These are phyloP conservation scores for Melanopsichium pennsylvanicum DNA, from an alignment of 1,284 basidiomycete species.

Conservation along the genomic window DNA sequence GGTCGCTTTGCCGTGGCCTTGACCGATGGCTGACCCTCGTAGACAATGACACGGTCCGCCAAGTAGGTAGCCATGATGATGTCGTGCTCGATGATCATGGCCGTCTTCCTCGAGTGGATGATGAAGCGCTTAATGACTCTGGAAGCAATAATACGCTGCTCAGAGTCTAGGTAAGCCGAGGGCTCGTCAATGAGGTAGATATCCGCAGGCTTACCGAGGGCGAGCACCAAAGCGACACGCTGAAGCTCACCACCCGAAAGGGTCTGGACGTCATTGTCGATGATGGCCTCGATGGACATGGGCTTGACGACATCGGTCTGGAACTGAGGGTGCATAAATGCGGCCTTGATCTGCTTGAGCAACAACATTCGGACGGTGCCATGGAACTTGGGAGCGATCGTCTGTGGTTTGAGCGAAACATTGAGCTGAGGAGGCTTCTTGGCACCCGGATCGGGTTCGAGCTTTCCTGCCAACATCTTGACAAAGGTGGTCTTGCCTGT, in stretches of 20 bases:
- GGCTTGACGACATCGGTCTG: conserved; percentile 66
- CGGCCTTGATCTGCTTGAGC: conserved; percentile 65
- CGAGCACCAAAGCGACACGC: conserved; percentile 63
- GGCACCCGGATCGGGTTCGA: conserved; percentile 59
- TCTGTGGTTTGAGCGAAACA: conserved; percentile 65
- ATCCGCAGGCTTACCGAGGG: conserved; percentile 64
- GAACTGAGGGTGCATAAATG: conserved; percentile 66
- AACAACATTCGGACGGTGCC: conserved; percentile 65
- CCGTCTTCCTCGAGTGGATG: conserved; percentile 65
- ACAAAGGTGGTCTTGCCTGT: conserved; percentile 66
- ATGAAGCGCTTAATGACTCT: conserved; percentile 66
- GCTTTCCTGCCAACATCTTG: conserved; percentile 65
- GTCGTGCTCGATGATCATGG: conserved; percentile 66
- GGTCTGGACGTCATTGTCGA: conserved; percentile 66
- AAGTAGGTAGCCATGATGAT: conserved; percentile 65
- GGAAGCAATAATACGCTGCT: conserved; percentile 65
- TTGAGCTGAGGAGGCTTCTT: conserved; percentile 64
- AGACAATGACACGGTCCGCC: conserved; percentile 64
- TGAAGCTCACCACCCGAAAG: conserved; percentile 65
- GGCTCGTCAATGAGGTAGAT: conserved; percentile 66
- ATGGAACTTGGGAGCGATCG: conserved; percentile 66
- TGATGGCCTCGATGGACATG: conserved; percentile 64
- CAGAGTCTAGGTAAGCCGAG: conserved; percentile 65
- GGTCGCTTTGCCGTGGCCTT: conserved; percentile 61
- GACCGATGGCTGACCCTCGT: conserved; percentile 63